These are phyloP conservation scores for Durio zibethinus DNA, from an alignment of 345 rosid species.

Conservation along the genomic window DNA sequence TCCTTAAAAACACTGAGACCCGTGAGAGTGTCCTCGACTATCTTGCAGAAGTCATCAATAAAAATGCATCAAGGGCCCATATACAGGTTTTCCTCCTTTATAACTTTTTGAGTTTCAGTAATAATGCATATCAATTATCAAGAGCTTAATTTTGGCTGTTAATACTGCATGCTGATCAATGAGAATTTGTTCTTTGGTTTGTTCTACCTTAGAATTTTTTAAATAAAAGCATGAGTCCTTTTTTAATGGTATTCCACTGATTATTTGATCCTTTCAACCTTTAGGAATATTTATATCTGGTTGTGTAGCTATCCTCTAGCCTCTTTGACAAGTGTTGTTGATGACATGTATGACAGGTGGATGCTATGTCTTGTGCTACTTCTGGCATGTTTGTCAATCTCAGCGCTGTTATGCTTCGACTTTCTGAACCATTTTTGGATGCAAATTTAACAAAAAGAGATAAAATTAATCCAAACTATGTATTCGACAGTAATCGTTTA, in stretches of 20 bases:
- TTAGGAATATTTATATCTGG: background rate
- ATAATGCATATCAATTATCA: background rate
- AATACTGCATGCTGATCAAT: background rate
- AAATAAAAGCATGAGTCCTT: background rate
- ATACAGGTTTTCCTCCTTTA: constrained; percentile 54
- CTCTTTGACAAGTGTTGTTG: background rate
- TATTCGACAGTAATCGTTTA: constrained; percentile 62
- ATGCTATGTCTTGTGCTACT: constrained; percentile 88
- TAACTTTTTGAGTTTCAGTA: background rate
- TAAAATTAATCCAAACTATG: constrained; percentile 85
- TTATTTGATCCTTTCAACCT: background rate
- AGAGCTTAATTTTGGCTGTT: constrained; percentile 5
- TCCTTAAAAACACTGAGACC: constrained; percentile 66
- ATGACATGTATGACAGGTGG: constrained; percentile 59
- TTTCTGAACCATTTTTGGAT: constrained; percentile 91
- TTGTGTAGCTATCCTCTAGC: background rate
- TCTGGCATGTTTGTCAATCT: constrained; percentile 98
- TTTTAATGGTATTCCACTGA: constrained; percentile 1
- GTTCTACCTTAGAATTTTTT: background rate
- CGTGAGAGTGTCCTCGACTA: constrained; percentile 86
- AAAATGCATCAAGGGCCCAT: constrained; percentile 81
- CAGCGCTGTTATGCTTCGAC: constrained; percentile 92
- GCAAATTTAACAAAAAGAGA: constrained; percentile 70
- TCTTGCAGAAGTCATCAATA: constrained; percentile 95
- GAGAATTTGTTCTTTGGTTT: background rate